Evolutionary conservation across 2,329 filamentous ascomycete genomes (phyloP).

Genomic region (Monilinia vaccinii-corymbosi): DNA sequence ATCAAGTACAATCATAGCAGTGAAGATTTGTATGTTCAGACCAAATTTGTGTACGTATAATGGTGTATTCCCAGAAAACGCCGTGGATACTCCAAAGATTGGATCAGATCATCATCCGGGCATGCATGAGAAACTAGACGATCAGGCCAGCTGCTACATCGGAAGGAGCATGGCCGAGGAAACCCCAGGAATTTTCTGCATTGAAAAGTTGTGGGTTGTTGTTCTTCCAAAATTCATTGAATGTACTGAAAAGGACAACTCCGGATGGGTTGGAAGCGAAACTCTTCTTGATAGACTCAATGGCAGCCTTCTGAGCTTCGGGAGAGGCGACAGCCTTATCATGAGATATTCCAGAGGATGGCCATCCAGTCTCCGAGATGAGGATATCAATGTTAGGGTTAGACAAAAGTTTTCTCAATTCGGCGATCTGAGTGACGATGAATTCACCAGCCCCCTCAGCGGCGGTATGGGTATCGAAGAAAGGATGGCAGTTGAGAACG

Average conservation of each 20-base stretch:
- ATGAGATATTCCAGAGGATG: constrained; percentile 57
- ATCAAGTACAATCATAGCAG: constrained; percentile 4
- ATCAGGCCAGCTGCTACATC: constrained; percentile 8
- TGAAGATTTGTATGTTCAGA: background rate
- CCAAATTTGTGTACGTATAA: constrained; percentile 4
- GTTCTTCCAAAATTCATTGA: constrained; percentile 72
- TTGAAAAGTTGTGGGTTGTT: constrained; percentile 53
- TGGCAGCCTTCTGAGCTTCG: constrained; percentile 56
- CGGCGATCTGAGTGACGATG: constrained; percentile 45
- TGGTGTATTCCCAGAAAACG: background rate
- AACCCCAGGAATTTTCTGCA: constrained; percentile 72
- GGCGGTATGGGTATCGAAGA: constrained; percentile 60
- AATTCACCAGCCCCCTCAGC: constrained; percentile 59
- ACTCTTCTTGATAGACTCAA: constrained; percentile 52
- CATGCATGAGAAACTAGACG: constrained; percentile 7
- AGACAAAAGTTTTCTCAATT: constrained; percentile 35
- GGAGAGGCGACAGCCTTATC: constrained; percentile 57
- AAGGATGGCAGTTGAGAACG: constrained; percentile 74
- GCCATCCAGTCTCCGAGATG: constrained; percentile 82
- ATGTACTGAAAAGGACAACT: constrained; percentile 68
- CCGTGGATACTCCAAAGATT: background rate
- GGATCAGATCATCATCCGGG: background rate
- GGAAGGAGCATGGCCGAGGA: constrained; percentile 31
- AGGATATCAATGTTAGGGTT: constrained; percentile 49
- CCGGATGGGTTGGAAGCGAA: constrained; percentile 44